These are phyloP conservation scores for Eutrema japonicum DNA, from an alignment of 345 rosid species.

Conservation along the genomic window DNA sequence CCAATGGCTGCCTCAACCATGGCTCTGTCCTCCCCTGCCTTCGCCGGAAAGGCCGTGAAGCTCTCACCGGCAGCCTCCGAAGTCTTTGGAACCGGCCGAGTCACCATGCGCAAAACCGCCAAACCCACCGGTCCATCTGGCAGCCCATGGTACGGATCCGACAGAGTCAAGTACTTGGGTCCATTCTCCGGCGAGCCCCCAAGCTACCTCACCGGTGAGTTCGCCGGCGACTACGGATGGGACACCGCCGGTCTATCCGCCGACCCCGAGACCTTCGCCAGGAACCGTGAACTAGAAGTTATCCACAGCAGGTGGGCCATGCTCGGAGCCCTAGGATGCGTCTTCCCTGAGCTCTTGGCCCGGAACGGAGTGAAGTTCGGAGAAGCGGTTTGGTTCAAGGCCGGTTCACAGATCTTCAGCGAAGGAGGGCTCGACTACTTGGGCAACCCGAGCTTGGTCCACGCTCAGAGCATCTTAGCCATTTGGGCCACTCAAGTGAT, in stretches of 20 bases:
- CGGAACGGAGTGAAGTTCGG: conserved; percentile 45
- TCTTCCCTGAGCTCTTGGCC: conserved; percentile 68
- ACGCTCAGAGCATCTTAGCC: conserved; percentile 80
- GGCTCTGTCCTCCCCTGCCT: conserved; percentile 48
- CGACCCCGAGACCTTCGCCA: conserved; percentile 89
- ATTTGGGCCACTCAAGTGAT: conserved; percentile 75
- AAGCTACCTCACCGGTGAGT: conserved; percentile 76
- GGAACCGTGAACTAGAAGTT: conserved; percentile 86
- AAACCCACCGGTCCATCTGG: conserved; percentile 53
- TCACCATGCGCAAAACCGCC: conserved; percentile 44
- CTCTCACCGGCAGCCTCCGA: conserved; percentile 27
- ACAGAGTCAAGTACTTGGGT: conserved; percentile 84
- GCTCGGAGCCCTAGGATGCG: conserved; percentile 80
- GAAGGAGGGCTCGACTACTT: conserved; percentile 83
- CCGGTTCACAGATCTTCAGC: conserved; percentile 72
- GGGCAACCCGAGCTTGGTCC: conserved; percentile 84
- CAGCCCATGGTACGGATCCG: conserved; percentile 68
- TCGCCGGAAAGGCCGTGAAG: conserved; percentile 48
- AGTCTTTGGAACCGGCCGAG: conserved; percentile 41
- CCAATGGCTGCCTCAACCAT: conserved; percentile 46
- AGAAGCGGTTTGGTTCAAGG: conserved; percentile 49
- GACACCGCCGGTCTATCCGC: conserved; percentile 80
- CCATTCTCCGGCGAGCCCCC: conserved; percentile 86
- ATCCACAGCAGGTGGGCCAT: conserved; percentile 85
- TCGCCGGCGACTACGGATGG: conserved; percentile 58